These are phyloP conservation scores for Sporothrix phasma DNA, from an alignment of 2,329 filamentous ascomycete species.

Conservation along the genomic window DNA sequence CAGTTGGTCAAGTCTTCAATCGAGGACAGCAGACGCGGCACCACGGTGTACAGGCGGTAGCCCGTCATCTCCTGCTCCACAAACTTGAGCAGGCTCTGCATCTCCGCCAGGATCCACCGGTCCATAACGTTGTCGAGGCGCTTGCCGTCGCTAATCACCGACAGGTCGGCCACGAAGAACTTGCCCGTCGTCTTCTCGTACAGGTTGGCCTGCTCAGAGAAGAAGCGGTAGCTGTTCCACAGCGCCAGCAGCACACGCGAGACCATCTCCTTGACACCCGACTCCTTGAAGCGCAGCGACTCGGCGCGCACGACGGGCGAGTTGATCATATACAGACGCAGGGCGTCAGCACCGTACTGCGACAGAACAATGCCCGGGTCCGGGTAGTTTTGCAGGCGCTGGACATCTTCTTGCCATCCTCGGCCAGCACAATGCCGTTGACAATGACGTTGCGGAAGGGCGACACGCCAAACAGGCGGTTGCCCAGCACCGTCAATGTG, in stretches of 20 bases:
- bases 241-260: conserved; percentile 81
- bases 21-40: conserved; percentile 68
- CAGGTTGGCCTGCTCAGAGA: conserved; percentile 75
- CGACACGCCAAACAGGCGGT: conserved; percentile 52
- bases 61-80: conserved; percentile 80
- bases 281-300: conserved; percentile 81
- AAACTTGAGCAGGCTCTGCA: conserved; percentile 82
- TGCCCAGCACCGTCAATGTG: conserved; percentile 78
- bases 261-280: conserved; percentile 89
- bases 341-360: conserved; percentile 82
- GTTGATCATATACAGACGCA: conserved; percentile 93
- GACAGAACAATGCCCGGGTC: conserved; percentile 75
- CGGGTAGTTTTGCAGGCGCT: conserved; percentile 91
- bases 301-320: conserved; percentile 90
- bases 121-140: conserved; percentile 75
- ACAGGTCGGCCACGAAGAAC: conserved; percentile 70
- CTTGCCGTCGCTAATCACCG: conserved; percentile 27
- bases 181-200: conserved; percentile 75
- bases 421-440: conserved; percentile 43
- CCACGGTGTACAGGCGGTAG: conserved; percentile 70
- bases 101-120: conserved; percentile 86
- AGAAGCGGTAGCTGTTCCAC: conserved; percentile 98
- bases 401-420: conserved; percentile 92
- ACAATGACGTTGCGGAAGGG: conserved; percentile 69
- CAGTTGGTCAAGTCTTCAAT: conserved; percentile 86